Conservation (phyloP, 2,329 filamentous ascomycete genomes). For the Fusarium kyushuense region DNA sequence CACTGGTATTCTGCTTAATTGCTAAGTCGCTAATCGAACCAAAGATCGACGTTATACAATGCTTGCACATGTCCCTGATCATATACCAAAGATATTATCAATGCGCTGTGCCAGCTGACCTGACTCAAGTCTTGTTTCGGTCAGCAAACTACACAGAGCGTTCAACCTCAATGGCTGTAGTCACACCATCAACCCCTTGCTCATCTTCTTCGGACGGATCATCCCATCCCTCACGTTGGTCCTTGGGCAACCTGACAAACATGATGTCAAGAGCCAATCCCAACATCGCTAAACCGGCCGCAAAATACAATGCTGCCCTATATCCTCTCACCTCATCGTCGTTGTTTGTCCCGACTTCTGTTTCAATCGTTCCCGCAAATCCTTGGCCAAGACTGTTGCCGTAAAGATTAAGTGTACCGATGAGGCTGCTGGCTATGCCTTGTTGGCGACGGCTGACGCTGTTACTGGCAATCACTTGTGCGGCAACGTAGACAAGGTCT, state of each 20-base stretch:
- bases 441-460: constrained; percentile 61
- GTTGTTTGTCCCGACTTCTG: constrained; percentile 20
- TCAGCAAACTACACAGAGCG: background rate
- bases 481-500: constrained; percentile 63
- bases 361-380: constrained; percentile 53
- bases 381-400: constrained; percentile 51
- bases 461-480: constrained; percentile 67
- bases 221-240: constrained; percentile 27
- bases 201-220: constrained; percentile 1
- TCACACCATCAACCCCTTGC: constrained; percentile 7
- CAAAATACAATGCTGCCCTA: constrained; percentile 22
- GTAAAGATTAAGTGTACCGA: constrained; percentile 56
- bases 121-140: background rate
- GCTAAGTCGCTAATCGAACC: background rate
- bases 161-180: constrained; percentile 8
- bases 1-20: background rate
- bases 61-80: background rate
- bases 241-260: constrained; percentile 25
- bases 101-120: background rate
- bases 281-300: constrained; percentile 11
- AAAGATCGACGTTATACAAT: background rate
- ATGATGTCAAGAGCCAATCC: constrained; percentile 10
- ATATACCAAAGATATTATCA: background rate
- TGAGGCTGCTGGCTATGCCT: constrained; percentile 62
- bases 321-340: constrained; percentile 8